Percentiles rank a stretch among this genome's conserved stretches.
Evolutionary conservation across 2,329 filamentous ascomycete species (phyloP).

Genomic region (Nemania diffusa): DNA sequence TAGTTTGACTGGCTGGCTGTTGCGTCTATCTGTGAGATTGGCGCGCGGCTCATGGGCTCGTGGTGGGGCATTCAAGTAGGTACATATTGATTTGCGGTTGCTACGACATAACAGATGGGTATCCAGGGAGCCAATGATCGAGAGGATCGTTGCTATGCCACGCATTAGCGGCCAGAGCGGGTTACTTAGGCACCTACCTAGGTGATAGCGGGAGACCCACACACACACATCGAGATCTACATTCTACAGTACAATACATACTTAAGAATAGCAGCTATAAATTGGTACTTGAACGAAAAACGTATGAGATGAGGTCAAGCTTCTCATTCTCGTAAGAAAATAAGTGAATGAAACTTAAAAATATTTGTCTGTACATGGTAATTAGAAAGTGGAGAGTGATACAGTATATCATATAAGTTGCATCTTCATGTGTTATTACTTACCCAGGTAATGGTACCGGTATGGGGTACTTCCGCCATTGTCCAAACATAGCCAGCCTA

Average conservation of each 20-base stretch:
- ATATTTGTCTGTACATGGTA: background rate
- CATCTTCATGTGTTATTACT: background rate
- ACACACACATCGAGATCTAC: too few relatives aligned
- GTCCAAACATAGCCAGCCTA: constrained; percentile 8
- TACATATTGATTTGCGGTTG: constrained; percentile 3
- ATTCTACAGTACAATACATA: too few relatives aligned
- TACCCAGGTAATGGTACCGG: background rate
- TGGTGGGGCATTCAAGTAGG: background rate
- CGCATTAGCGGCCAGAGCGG: constrained; percentile 28
- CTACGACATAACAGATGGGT: constrained; percentile 7
- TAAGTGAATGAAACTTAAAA: background rate
- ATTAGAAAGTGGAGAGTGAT: background rate
- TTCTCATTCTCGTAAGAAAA: background rate
- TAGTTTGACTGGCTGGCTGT: background rate
- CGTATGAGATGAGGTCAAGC: background rate
- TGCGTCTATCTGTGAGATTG: constrained; percentile 5
- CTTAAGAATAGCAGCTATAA: background rate
- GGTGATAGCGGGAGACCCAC: constrained; percentile 8
- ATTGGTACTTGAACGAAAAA: background rate
- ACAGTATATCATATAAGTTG: background rate
- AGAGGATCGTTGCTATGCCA: constrained; percentile 32
- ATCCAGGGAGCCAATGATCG: constrained; percentile 5
- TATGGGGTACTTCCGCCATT: background rate
- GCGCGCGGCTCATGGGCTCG: constrained; percentile 19
- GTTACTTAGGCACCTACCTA: too few relatives aligned